Conservation (phyloP, 495 filamentous ascomycete genomes). For the Acidomyces sp. region DNA sequence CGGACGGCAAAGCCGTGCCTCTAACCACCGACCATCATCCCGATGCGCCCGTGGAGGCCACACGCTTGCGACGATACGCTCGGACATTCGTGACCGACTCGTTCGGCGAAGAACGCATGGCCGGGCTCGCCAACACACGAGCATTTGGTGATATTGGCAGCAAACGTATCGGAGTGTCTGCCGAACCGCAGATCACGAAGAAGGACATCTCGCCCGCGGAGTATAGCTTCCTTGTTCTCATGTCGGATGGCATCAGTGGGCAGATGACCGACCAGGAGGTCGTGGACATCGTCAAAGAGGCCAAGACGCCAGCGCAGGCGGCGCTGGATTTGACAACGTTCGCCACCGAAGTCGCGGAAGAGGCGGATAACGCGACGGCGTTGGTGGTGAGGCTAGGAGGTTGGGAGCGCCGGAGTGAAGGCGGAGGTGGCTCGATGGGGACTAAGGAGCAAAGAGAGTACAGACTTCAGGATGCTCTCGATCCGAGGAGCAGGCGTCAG, state of each 20-base stretch:
- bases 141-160: slow-evolving; percentile 82
- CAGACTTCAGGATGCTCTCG: slow-evolving; percentile 66
- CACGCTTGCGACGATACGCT: slow-evolving; percentile 71
- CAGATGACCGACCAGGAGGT: slow-evolving; percentile 81
- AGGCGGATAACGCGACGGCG: slow-evolving; percentile 89
- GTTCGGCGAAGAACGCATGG: slow-evolving; percentile 93
- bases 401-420: slow-evolving; percentile 84
- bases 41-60: slow-evolving; percentile 67
- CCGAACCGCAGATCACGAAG: slow-evolving; percentile 73
- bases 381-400: slow-evolving; percentile 82
- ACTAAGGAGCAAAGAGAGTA: slow-evolving; percentile 83
- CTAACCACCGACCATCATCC: slow-evolving; percentile 85
- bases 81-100: slow-evolving; percentile 83
- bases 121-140: slow-evolving; percentile 83
- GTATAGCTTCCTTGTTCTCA: slow-evolving; percentile 75
- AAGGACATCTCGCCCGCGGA: slow-evolving; percentile 66
- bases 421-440: slow-evolving; percentile 75
- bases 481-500: slow-evolving; percentile 59
- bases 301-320: slow-evolving; percentile 75
- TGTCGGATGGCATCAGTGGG: slow-evolving; percentile 78
- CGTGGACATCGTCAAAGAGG: slow-evolving; percentile 89
- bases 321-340: slow-evolving; percentile 66
- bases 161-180: slow-evolving; percentile 85
- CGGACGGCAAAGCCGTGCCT: slow-evolving; percentile 61
- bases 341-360: slow-evolving; percentile 63